A percentile compares a stretch with the other conserved stretches of the same genome.
Conservation (phyloP, 331 rosid genomes). For the Malus hybrid region DNA sequence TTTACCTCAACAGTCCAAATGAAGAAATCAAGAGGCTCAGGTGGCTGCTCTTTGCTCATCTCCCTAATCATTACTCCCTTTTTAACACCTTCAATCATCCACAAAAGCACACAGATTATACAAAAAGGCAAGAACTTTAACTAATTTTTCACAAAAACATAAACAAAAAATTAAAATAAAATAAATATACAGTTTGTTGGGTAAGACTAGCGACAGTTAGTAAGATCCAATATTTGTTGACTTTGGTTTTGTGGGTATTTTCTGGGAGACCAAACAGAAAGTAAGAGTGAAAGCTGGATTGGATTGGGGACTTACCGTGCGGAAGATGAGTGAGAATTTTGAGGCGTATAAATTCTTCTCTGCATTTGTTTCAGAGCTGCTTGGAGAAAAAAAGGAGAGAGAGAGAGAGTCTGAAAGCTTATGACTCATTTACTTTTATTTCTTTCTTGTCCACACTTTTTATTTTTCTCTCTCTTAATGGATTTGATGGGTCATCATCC, state of each 20-base stretch:
- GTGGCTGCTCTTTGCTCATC: constrained; percentile 80
- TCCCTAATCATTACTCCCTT: constrained; percentile 43
- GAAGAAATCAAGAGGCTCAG: constrained; percentile 99
- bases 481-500: constrained; percentile 2
- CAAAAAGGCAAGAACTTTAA: constrained; percentile 12
- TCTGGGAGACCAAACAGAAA: constrained; percentile 5
- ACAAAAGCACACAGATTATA: not conserved
- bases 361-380: constrained; percentile 41
- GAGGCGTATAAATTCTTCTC: constrained; percentile 29
- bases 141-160: not conserved
- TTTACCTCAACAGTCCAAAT: constrained; percentile 99
- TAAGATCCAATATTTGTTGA: constrained; percentile 1
- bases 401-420: constrained; percentile 5
- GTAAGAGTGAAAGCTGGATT: constrained; percentile 5
- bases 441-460: constrained; percentile 13
- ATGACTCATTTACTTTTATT: constrained; percentile 10
- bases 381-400: not conserved
- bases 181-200: not conserved
- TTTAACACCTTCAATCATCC: constrained; percentile 35
- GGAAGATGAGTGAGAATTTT: constrained; percentile 16
- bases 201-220: not conserved
- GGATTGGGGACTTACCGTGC: constrained; percentile 31
- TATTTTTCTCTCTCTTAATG: constrained; percentile 11
- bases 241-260: not conserved
- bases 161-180: not conserved